Evolutionary conservation across 2,329 filamentous ascomycete genomes (phyloP), one percentile per base, ranked within the genome.

Genomic region (Thelonectria blattea): DNA sequence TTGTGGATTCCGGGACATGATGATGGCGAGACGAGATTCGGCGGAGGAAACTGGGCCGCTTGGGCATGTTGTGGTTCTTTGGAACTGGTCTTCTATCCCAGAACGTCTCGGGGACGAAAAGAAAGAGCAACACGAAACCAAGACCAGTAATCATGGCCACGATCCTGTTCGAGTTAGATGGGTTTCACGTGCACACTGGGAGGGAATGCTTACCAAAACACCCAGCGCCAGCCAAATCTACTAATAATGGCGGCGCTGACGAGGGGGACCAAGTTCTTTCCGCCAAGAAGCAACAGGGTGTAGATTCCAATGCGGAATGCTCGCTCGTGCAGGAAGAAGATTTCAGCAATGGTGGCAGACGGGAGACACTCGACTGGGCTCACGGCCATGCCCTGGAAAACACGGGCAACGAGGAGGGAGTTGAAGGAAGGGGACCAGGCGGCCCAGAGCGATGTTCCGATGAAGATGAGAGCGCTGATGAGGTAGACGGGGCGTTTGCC

Each of bases 231-330:
- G 6, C 86, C 85, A 39, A 93, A 76, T 2, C 83, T 80, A 63
- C 93, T 81, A 43, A 97, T 96, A 61, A 98, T 88, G 20, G 83
- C 91, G 9, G 94, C 94, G 73, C 92, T 96, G 22, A 96, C 88
- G 22, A 97, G 79, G 0, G 94, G 94, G 5, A 97, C 83, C 64
- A 98, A 74, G 68, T 97, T 98, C 81, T 97, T 97, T 51, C 93
- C 93, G 14, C 93, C 91, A 0, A 98, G 84, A 12, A 98, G 82
- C 6, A 98, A 80, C 18, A 98, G 78, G 0, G 93, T 97, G 73
- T 98, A 98, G 22, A 98, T 93, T 10, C 95, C 95, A 46, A 98
- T 87, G 5, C 94, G 89, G 73, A 93, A 98, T 0, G 94, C 94
- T 62, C 94, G 85, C 77, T 98, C 94, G 70, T 98, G 94, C 18